Percentiles rank a stretch among this genome's conserved stretches.
phyloP scores from a whole-genome alignment of 768 basidiomycete genomes.

The Boletus speciosus region DNA sequence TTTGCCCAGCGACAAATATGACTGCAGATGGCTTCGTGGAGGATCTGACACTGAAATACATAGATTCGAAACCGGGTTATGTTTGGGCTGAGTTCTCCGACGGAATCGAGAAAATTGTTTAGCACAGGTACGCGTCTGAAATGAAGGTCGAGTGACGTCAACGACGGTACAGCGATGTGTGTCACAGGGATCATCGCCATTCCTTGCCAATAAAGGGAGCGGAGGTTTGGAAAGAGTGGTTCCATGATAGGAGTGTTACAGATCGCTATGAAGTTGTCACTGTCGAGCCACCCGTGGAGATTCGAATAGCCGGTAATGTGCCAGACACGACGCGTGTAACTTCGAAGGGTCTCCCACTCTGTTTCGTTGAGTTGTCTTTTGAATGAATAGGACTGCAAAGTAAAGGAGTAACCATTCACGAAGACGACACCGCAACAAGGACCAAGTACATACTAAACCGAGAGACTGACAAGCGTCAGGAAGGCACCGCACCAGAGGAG shows the following conservation, averaged over 20 bases:
- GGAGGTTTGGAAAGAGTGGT: conserved; percentile 4
- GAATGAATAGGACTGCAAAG: not conserved
- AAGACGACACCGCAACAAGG: not conserved
- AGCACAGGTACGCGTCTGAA: not conserved
- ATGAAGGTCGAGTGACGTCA: not conserved
- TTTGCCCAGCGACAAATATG: not conserved
- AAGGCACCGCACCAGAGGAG: not conserved
- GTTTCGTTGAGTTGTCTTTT: not conserved
- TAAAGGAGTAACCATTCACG: not conserved
- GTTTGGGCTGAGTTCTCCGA: not conserved
- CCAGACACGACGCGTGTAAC: conserved; percentile 3
- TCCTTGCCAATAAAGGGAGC: not conserved
- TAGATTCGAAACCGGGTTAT: not conserved
- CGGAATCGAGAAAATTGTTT: not conserved
- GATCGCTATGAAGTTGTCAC: not conserved
- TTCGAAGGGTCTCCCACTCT: conserved; percentile 4
- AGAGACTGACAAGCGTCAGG: not conserved
- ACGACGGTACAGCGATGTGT: not conserved
- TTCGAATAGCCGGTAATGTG: not conserved
- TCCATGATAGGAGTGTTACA: not conserved
- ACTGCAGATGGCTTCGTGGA: not conserved
- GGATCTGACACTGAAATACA: not conserved
- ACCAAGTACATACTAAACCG: not conserved
- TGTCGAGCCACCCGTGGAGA: not conserved
- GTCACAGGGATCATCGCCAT: not conserved